phyloP scores from a whole-genome alignment of 495 filamentous ascomycete genomes.

The Penicillium antarcticum region DNA sequence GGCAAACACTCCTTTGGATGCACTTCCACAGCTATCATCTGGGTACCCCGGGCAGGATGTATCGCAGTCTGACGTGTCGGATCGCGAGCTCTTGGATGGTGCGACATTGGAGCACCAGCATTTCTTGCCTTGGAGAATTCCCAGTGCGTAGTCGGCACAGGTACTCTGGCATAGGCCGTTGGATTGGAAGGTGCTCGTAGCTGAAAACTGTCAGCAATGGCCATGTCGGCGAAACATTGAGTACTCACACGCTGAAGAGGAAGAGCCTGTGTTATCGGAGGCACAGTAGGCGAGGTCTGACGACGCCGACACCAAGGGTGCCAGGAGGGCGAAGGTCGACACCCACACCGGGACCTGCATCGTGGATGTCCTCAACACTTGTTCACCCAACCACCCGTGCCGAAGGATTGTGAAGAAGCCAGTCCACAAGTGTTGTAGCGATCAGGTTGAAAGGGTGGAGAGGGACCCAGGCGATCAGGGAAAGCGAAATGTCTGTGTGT shows the following conservation, averaged over 20 bases:
- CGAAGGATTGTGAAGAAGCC: background rate
- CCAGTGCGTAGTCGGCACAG: constrained; percentile 66
- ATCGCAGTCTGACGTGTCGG: constrained; percentile 46
- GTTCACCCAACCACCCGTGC: background rate
- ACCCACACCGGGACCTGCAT: constrained; percentile 17
- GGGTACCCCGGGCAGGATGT: constrained; percentile 65
- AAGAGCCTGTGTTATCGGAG: constrained; percentile 43
- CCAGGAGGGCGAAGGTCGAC: constrained; percentile 12
- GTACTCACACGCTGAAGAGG: constrained; percentile 27
- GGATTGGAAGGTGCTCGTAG: constrained; percentile 58
- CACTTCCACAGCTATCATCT: constrained; percentile 60
- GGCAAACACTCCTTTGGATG: constrained; percentile 50
- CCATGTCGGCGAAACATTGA: background rate
- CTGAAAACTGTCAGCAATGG: constrained; percentile 32
- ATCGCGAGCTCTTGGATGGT: constrained; percentile 45
- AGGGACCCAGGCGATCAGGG: background rate
- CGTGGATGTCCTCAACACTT: background rate
- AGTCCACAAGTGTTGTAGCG: too few relatives aligned
- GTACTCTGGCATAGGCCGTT: constrained; percentile 57
- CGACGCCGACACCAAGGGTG: constrained; percentile 14
- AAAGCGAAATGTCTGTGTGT: constrained; percentile 4
- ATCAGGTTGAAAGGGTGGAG: background rate
- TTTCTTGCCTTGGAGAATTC: constrained; percentile 55
- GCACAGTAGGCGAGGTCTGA: constrained; percentile 42
- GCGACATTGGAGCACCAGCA: constrained; percentile 79